phyloP scores from a whole-genome alignment of 345 rosid species.

The Eutrema heterophyllum region DNA sequence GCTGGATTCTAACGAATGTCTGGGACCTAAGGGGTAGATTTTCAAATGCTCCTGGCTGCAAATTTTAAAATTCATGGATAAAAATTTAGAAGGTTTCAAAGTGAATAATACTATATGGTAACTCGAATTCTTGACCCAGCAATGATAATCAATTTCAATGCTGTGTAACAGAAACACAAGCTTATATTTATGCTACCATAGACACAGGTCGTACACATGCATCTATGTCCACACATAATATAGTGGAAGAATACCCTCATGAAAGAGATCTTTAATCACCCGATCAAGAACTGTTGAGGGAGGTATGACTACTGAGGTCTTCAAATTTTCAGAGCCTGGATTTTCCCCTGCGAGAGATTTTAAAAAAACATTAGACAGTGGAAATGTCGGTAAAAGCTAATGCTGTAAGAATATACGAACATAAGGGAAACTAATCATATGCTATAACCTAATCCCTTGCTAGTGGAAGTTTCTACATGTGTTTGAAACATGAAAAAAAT shows the following conservation, averaged over 20 bases:
- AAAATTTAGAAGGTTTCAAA: neutral
- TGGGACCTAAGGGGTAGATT: neutral
- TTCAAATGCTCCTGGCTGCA: neutral
- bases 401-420: neutral
- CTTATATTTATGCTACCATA: constrained; percentile 1
- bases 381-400: constrained; percentile 13
- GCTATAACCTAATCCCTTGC: neutral
- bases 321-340: constrained; percentile 58
- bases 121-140: neutral
- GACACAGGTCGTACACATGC: constrained; percentile 6
- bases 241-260: constrained; percentile 48
- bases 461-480: constrained; percentile 11
- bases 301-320: constrained; percentile 73
- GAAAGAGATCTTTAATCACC: constrained; percentile 88
- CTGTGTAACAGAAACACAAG: neutral
- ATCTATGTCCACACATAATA: constrained; percentile 2
- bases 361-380: neutral
- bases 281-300: constrained; percentile 86
- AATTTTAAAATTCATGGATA: neutral
- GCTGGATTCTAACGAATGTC: neutral
- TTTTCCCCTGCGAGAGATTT: constrained; percentile 59
- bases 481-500: constrained; percentile 14
- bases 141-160: constrained; percentile 4
- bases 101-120: neutral
- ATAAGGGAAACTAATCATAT: neutral